Evolutionary conservation across 768 basidiomycete species (phyloP), one percentile per base, ranked within the genome.

Genomic region (Phylloporus scabripes): DNA sequence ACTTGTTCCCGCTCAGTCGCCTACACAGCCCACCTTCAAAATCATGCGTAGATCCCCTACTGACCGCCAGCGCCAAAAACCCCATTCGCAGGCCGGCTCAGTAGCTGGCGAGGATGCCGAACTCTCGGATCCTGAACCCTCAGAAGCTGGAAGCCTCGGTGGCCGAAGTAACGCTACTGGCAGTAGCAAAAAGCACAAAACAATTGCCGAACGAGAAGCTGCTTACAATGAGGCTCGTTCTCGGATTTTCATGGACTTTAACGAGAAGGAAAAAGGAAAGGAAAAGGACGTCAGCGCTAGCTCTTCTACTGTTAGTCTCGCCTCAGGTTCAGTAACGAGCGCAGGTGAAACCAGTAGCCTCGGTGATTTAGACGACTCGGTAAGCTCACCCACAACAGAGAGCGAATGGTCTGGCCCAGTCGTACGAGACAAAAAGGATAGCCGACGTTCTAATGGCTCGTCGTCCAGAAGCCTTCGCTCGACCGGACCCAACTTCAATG

Each of bases 221-320:
- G 91, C 88, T n/a, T 92, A 92, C 57, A 86, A 87, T 46, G 83
- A 88, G 66, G 90, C 90, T 24, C 80, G 91, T 40, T 84, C 81
- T 32, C 79, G 90, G 48, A 92, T 92, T 56, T 92, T 92, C 70
- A 85, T 87, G 80, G 83, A 70, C 55, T 88, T 90, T 56, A 77
- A 87, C 62, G 85, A 87, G 48, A 79, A 75, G 55, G 74, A 71
- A 58, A 83, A 82, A 62, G 79, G 78, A 49, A 81, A 83, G 62
- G 80, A 78, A 48, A 84, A 83, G 57, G 83, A 86, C 54, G 74
- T 82, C 68, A 89, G 81, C 62, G 80, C 85, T 7, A 85, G 84
- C 60, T 87, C 87, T 8, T 87, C 88, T 7, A 81, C 85, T 18
- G 70, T 82, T 42, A 86, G 86, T 56, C 74, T 85, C 46, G 76